Evolutionary conservation across 2,329 filamentous ascomycete genomes (phyloP).

Genomic region (Fusarium equiseti): DNA sequence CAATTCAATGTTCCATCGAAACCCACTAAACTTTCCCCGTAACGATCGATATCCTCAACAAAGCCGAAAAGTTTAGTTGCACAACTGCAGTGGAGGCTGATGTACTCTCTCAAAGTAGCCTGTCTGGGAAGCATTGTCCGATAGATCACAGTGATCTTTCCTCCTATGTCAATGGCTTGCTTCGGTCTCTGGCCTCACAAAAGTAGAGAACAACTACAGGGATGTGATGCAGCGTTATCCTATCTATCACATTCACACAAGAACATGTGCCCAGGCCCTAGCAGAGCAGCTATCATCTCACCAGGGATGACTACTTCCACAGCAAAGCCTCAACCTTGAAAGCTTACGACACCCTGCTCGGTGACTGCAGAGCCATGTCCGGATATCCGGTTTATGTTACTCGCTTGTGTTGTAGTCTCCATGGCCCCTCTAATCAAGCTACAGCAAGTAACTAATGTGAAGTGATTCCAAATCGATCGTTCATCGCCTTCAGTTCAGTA

Average conservation of each 20-base stretch:
- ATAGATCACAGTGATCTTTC: not conserved
- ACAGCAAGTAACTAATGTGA: not conserved
- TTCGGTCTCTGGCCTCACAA: not conserved
- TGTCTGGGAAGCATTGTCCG: conserved; percentile 5
- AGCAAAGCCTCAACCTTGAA: not conserved
- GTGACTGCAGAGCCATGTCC: conserved; percentile 14
- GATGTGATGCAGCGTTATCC: conserved; percentile 9
- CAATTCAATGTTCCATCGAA: conserved; percentile 14
- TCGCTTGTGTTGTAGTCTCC: not conserved
- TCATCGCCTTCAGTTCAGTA: not conserved
- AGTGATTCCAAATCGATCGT: not conserved
- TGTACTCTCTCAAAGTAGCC: not conserved
- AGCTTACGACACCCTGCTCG: conserved; percentile 12
- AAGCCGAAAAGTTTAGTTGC: conserved; percentile 12
- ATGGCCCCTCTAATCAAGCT: conserved; percentile 1
- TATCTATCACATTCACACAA: conserved; percentile 9
- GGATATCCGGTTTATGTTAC: conserved; percentile 17
- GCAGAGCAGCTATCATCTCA: conserved; percentile 11
- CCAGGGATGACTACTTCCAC: not conserved
- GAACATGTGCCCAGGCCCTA: conserved; percentile 13
- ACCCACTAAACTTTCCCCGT: conserved; percentile 7
- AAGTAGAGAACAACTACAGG: not conserved
- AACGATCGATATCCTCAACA: not conserved
- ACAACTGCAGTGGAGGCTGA: not conserved
- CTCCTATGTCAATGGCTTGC: not conserved